Conservation (phyloP, 345 rosid species). For the Heritiera fomes region DNA sequence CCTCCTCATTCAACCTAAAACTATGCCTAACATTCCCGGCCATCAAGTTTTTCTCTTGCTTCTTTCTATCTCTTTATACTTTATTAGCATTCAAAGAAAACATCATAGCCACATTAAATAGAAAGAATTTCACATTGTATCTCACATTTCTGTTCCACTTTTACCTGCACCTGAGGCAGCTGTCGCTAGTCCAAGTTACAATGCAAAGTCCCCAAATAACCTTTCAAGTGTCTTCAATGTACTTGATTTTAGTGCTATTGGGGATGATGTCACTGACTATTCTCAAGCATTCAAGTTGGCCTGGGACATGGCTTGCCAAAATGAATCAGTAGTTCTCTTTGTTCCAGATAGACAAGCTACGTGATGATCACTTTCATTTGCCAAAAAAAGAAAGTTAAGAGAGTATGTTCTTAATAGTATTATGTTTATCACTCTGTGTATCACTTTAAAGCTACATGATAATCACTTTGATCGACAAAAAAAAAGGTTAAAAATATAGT, state of each 20-base stretch:
- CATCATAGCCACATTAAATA: neutral
- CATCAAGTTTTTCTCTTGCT: neutral
- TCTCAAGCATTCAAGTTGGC: conserved; percentile 80
- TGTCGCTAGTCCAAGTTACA: conserved; percentile 8
- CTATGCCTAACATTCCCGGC: neutral
- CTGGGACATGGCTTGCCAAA: conserved; percentile 70
- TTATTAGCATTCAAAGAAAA: conserved; percentile 11
- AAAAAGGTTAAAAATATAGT: no score
- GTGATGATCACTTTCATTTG: no score
- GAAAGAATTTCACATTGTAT: conserved; percentile 2
- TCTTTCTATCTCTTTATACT: neutral
- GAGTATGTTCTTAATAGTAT: no score
- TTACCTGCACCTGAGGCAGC: conserved; percentile 27
- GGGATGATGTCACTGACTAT: conserved; percentile 72
- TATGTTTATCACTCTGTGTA: no score
- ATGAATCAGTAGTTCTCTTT: conserved; percentile 33
- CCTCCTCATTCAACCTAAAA: neutral
- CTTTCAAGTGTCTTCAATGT: conserved; percentile 45
- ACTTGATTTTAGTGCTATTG: conserved; percentile 67
- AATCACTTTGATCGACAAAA: no score
- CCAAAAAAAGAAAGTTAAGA: no score
- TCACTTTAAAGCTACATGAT: no score
- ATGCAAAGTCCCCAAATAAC: neutral
- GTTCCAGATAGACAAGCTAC: conserved; percentile 42
- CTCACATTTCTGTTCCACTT: conserved; percentile 19